These are phyloP conservation scores for Cucumis hystrix DNA, from an alignment of 306 rosid genomes.

Conservation along the genomic window DNA sequence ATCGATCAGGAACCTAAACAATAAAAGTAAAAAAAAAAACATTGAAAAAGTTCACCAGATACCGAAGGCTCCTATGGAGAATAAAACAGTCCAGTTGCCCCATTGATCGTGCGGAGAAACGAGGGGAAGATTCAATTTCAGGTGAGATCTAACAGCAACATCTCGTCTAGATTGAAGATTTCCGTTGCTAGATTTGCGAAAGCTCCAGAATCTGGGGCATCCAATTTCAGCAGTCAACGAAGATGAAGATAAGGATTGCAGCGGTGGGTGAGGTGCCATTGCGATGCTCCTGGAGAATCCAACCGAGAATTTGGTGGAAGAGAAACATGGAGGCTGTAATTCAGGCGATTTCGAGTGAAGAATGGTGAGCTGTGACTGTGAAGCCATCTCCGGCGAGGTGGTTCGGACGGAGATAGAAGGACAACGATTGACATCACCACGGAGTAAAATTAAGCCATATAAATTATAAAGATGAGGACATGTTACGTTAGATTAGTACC, in stretches of 20 bases:
- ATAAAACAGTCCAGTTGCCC: slow-evolving; percentile 65
- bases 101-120: slow-evolving; percentile 52
- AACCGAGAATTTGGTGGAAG: slow-evolving; percentile 14
- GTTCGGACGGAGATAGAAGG: not conserved
- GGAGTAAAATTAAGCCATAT: not conserved
- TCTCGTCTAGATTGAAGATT: not conserved
- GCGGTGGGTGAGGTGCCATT: not conserved
- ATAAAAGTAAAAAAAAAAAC: not conserved
- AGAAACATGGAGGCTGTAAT: not conserved
- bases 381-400: slow-evolving; percentile 15
- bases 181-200: not conserved
- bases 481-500: no score
- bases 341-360: not conserved
- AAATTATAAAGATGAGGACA: not conserved
- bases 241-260: not conserved
- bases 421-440: not conserved
- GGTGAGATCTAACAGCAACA: slow-evolving; percentile 18
- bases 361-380: not conserved
- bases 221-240: not conserved
- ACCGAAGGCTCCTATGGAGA: slow-evolving; percentile 54
- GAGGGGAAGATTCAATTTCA: slow-evolving; percentile 29
- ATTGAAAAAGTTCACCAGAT: slow-evolving; percentile 29
- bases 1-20: not conserved
- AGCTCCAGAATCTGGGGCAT: not conserved
- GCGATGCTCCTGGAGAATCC: not conserved